Base-by-base conservation (phyloP, 371 early-diverging fungal species). In the Aphelidium insulamus region DNA sequence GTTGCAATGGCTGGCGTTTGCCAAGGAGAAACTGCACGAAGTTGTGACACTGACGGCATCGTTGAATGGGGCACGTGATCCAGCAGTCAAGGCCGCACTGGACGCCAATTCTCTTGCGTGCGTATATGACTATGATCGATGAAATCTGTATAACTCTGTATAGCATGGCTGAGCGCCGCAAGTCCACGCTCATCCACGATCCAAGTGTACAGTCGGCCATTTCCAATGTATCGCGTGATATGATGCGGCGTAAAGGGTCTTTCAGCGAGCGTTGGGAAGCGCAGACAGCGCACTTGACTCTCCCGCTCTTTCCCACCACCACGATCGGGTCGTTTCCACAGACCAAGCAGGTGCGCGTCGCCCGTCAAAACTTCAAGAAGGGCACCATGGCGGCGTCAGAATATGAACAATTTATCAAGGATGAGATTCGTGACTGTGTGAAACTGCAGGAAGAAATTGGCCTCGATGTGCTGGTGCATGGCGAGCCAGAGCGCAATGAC, bases 321-420 rank as follows among this genome's bases (percentile, higher is more conserved):
- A 90, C 92, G 39, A 80, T 92, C 40, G 92, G 94, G 24, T 88
- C 90, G 29, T 91, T 92, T 81, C 92, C 94, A 31, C 94, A 92
- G 56, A 90, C 92, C 46, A 78, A 77, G 52, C 84, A 86, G 52
- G 79, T 92, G 40, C 87, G 92, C 59, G 50, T 70, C 36, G 70
- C 77, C 28, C 91, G 92, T 49, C 74, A 75, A 40, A 72, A 78
- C 59, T 61, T 72, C 63, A 78, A 74, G 67, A 79, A 76, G 67
- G 80, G 82, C 40, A 69, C 69, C 26, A 47, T 74, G 36, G 55
- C 64, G 41, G 46, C 57, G 34, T 64, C 47, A 12, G 58, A 75
- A 40, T 92, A 92, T 53, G 59, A 77, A 36, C 59, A 61, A 32
- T 84, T 83, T 54, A 71, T 92, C 50, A 70, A 78, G 53, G 51